These are phyloP conservation scores for Ogataea paradorogensis DNA, from an alignment of 805 yeast genomes.

Conservation along the genomic window DNA sequence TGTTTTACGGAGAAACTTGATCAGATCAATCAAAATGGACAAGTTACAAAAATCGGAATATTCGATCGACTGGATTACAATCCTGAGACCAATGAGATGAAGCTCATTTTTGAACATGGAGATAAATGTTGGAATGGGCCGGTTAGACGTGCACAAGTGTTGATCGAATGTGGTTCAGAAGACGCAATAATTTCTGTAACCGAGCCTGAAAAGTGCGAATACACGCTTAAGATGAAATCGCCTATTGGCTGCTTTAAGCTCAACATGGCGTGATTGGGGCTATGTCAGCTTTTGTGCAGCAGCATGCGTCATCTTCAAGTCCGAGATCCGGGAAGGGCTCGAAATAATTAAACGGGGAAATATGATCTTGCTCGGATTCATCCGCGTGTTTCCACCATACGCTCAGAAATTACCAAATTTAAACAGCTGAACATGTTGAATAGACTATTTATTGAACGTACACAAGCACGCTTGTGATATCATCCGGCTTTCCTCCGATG, in stretches of 20 bases:
- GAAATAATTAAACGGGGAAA: neutral
- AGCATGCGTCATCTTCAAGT: neutral
- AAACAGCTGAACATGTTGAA: neutral
- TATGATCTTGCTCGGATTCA: no score
- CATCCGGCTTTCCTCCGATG: constrained; percentile 94
- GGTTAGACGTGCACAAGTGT: constrained; percentile 61
- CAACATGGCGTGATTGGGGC: neutral
- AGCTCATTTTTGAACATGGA: constrained; percentile 51
- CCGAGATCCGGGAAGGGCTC: neutral
- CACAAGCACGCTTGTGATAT: constrained; percentile 78
- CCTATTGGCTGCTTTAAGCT: constrained; percentile 44
- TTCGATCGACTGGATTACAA: constrained; percentile 22
- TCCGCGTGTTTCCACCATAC: no score
- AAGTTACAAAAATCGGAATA: constrained; percentile 50
- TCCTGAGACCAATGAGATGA: constrained; percentile 13
- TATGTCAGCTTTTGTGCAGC: no score
- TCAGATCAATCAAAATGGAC: constrained; percentile 50
- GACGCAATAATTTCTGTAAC: constrained; percentile 59
- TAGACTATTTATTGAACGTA: constrained; percentile 41
- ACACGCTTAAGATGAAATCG: constrained; percentile 48
- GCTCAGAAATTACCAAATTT: no score
- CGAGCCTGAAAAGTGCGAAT: constrained; percentile 89
- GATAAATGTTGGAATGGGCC: constrained; percentile 96
- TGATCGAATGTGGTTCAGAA: constrained; percentile 62
- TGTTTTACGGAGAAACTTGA: constrained; percentile 54